Base-by-base conservation (phyloP, 176 grass and related monocot genomes). In the Poa pratensis region DNA sequence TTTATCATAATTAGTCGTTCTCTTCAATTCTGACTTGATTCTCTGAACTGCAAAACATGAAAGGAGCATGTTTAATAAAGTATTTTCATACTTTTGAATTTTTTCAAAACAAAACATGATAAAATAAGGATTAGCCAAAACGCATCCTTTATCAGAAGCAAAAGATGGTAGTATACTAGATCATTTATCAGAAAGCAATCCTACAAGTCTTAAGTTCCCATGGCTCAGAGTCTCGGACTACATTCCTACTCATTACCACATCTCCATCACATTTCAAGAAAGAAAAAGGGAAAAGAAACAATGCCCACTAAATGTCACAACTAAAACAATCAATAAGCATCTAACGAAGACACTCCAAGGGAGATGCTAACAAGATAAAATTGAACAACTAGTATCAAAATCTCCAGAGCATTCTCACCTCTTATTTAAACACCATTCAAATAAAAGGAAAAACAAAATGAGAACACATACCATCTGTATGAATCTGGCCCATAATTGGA, bases 391-490 rank as follows among this genome's bases (percentile, higher is more conserved):
- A 73, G 73, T 54, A 63, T 75, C n/a, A 76, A 55, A 16, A 66
- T 67, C 74, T 63, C 11, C 12, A 11, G 35, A 66, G 7, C 23
- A 82, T 3, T 50, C 45, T 71, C 35, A 76, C 50, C 26, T 23
- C 69, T 59, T 24, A 76, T 34, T 82, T 71, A 27, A 17, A 37
- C 15, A 77, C 24, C 9, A 17, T 20, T 85, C 15, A 42, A 68
- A 60, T 4, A 24, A 62, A 75, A 53, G 73, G 9, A 62, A 7
- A 7, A 84, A 15, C 10, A 46, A 23, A 1, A 35, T 39, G 22
- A 61, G 37, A 55, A 73, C 55, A 10, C 50, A 49, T 90, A 95
- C 88, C 88, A 88, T 95, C 88, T 87, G 71, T 55, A 59, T 82
- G 58, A 71, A 64, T 26, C 69, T 92, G 89, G 77, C 75, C 80